Conservation (phyloP, 768 basidiomycete species). For the Suillus fuscotomentosus region DNA sequence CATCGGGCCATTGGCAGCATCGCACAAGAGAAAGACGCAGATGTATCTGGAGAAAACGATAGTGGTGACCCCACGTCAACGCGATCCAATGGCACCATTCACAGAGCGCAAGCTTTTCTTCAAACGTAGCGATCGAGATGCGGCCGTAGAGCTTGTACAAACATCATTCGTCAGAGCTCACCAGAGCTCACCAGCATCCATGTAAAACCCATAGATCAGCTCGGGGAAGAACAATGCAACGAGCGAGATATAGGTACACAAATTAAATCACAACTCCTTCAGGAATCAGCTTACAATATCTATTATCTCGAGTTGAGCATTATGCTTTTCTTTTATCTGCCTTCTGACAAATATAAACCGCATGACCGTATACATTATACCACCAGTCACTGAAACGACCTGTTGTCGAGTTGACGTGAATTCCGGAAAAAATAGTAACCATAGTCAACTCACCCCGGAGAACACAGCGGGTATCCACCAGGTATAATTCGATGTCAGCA, state of each 20-base stretch:
- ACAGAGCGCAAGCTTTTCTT: not conserved
- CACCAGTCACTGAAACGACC: not conserved
- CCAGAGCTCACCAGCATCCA: not conserved
- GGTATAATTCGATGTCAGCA: slow-evolving; percentile 47
- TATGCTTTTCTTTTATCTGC: not conserved
- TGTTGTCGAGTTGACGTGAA: not conserved
- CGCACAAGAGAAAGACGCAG: not conserved
- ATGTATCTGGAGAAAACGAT: too few species aligned
- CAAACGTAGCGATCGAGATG: not conserved
- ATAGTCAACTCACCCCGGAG: slow-evolving; percentile 33
- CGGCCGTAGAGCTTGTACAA: not conserved
- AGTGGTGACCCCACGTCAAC: not conserved
- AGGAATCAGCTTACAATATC: not conserved
- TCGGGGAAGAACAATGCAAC: not conserved
- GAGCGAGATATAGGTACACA: not conserved
- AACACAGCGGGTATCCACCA: slow-evolving; percentile 42
- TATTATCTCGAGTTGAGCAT: not conserved
- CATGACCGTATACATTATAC: not conserved
- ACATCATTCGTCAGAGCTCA: not conserved
- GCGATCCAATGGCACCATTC: not conserved
- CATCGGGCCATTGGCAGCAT: not conserved
- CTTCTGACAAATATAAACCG: not conserved
- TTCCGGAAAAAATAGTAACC: not conserved
- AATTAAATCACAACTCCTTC: not conserved
- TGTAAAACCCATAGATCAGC: not conserved